These are phyloP conservation scores for Sphenostylis stenocarpa DNA, from an alignment of 306 rosid species.

Conservation along the genomic window DNA sequence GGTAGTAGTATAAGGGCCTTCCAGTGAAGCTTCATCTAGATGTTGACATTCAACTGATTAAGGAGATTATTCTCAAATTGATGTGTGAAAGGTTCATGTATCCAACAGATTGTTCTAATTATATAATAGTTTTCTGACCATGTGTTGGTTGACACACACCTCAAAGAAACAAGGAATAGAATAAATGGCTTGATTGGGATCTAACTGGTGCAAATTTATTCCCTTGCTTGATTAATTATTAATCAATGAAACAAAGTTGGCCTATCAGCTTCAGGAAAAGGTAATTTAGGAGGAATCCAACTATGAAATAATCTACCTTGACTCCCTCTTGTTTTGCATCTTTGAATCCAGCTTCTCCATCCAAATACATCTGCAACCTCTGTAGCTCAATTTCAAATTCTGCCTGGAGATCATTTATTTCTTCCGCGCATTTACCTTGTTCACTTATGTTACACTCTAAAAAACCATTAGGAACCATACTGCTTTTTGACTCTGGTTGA, in stretches of 20 bases:
- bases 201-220: not conserved
- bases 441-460: constrained; percentile 25
- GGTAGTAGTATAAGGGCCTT: constrained; percentile 4
- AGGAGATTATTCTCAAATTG: constrained; percentile 13
- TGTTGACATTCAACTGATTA: constrained; percentile 10
- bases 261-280: not conserved
- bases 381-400: constrained; percentile 82
- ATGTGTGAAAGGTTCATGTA: constrained; percentile 18
- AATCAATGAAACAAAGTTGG: not conserved
- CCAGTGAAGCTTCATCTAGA: not conserved
- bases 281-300: not conserved
- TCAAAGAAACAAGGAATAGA: not conserved
- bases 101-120: constrained; percentile 14
- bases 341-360: constrained; percentile 46
- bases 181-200: not conserved
- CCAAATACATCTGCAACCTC: constrained; percentile 68
- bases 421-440: constrained; percentile 48
- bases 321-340: constrained; percentile 38
- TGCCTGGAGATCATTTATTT: constrained; percentile 65
- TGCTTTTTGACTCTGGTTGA: constrained; percentile 36
- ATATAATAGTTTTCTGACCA: not conserved
- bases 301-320: constrained; percentile 45
- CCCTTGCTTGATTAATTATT: not conserved
- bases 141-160: not conserved
- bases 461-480: constrained; percentile 29